Base-by-base conservation (phyloP, 208 protist genomes). In the Leptomonas seymouri region DNA sequence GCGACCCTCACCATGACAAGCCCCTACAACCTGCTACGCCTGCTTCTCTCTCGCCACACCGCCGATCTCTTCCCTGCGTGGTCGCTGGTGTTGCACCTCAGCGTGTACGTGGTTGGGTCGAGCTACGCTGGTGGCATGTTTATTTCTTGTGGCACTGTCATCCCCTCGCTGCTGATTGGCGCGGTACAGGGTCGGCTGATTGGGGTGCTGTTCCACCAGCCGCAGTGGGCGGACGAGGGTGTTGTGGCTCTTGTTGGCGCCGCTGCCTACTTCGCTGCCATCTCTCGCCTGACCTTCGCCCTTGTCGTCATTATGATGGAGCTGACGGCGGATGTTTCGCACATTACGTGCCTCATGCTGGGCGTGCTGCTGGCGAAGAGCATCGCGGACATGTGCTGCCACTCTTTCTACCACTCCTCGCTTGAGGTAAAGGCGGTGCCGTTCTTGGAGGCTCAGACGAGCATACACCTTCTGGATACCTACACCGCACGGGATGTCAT, bases 231-330 rank as follows among this genome's bases (percentile, higher is more conserved):
- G 20, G 90, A 93, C 58, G 87, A 89, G 27, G 90, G 90, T 44
- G 80, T 91, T 14, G 85, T 93, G 11, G 87, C 93, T 5, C 71
- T 97, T 7, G 73, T 97, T 36, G 93, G 93, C 20, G 84, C 89
- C 14, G 85, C 88, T 0, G 77, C 85, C 1, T 94, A 95, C 62
- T 88, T 96, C 49, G 84, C 81, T 2, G 93, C 91, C 48, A 87
- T 96, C 28, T 93, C 88, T 7, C 86, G 93, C 30, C 79, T 96
- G 2, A 96, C 93, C 14, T 85, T 97, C 39, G 89, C 88, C 3
- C 74, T 96, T 15, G 81, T 88, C 30, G 90, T 97, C 20, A 93
- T 97, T 58, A 81, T 97, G 86, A 85, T 96, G 78, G 93, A 97
- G 71, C 44, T 95, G 34, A 92, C 91, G 12, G 85, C 86, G n/a